These are phyloP conservation scores for Nymphaea colorata DNA, from an alignment of 164 flowering plant species.

Conservation along the genomic window DNA sequence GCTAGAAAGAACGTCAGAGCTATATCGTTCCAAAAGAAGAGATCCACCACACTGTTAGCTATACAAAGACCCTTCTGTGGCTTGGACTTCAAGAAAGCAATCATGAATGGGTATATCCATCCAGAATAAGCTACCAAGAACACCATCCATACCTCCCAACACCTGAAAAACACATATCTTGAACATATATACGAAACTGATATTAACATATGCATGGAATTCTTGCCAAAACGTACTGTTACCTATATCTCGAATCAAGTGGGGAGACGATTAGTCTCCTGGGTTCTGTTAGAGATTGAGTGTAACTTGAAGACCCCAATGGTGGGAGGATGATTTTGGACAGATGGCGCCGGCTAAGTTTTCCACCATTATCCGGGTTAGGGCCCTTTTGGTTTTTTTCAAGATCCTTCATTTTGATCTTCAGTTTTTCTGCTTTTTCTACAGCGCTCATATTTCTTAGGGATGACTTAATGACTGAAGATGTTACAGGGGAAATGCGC, in stretches of 20 bases:
- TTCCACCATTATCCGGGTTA: too few species aligned
- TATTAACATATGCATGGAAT: not conserved
- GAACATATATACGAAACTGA: not conserved
- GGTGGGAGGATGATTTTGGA: conserved; percentile 85
- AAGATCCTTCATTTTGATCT: too few species aligned
- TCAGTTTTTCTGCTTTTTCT: too few species aligned
- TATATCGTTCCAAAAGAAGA: conserved; percentile 65
- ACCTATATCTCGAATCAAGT: conserved; percentile 78
- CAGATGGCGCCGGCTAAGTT: conserved; percentile 25
- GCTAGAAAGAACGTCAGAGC: conserved; percentile 73
- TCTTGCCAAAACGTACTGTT: not conserved
- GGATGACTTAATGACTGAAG: too few species aligned
- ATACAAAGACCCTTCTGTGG: conserved; percentile 33
- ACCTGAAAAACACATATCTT: conserved; percentile 29
- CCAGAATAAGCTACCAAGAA: conserved; percentile 58
- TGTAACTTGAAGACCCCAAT: conserved; percentile 40
- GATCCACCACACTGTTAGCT: conserved; percentile 51
- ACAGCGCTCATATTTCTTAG: too few species aligned
- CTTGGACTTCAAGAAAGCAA: conserved; percentile 43
- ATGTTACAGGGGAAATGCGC: too few species aligned
- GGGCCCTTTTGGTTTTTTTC: too few species aligned
- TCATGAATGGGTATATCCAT: conserved; percentile 79
- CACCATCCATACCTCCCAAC: conserved; percentile 79
- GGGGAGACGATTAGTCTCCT: conserved; percentile 51
- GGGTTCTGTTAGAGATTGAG: conserved; percentile 22